These are phyloP conservation scores for Quercus gilva DNA, from an alignment of 306 rosid species.

Conservation along the genomic window DNA sequence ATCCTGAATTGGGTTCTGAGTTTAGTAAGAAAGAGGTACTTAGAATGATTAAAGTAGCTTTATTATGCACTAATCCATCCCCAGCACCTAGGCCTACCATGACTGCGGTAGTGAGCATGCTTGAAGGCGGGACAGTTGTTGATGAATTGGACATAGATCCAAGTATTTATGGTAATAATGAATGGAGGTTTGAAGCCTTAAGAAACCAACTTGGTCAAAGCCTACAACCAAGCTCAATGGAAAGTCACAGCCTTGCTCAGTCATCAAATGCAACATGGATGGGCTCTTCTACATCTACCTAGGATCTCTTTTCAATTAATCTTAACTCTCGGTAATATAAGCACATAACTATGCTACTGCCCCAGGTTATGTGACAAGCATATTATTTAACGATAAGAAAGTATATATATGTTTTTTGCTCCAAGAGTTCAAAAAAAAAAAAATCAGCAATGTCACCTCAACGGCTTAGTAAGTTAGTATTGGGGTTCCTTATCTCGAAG, in stretches of 20 bases:
- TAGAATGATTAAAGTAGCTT: conserved; percentile 45
- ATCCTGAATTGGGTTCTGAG: conserved; percentile 41
- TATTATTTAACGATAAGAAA: background rate
- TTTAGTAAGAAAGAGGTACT: conserved; percentile 40
- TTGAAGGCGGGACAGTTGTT: conserved; percentile 43
- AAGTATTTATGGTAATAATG: conserved; percentile 32
- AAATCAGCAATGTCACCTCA: no score
- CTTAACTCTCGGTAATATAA: background rate
- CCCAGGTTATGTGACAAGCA: background rate
- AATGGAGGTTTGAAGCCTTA: conserved; percentile 35
- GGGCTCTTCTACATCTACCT: background rate
- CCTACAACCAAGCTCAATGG: background rate
- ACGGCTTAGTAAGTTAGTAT: no score
- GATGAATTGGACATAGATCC: conserved; percentile 30
- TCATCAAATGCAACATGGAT: conserved; percentile 6
- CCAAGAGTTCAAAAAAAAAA: no score
- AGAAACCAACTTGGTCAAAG: conserved; percentile 6
- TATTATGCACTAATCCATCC: conserved; percentile 43
- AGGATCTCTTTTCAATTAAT: background rate
- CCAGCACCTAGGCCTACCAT: conserved; percentile 54
- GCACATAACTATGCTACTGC: background rate
- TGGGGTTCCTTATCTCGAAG: no score
- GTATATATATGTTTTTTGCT: no score
- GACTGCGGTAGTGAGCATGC: conserved; percentile 69
- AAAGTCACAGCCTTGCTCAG: background rate